Conservation (phyloP, 1,139 yeast genomes). For the Scheffersomyces segobiensis region DNA sequence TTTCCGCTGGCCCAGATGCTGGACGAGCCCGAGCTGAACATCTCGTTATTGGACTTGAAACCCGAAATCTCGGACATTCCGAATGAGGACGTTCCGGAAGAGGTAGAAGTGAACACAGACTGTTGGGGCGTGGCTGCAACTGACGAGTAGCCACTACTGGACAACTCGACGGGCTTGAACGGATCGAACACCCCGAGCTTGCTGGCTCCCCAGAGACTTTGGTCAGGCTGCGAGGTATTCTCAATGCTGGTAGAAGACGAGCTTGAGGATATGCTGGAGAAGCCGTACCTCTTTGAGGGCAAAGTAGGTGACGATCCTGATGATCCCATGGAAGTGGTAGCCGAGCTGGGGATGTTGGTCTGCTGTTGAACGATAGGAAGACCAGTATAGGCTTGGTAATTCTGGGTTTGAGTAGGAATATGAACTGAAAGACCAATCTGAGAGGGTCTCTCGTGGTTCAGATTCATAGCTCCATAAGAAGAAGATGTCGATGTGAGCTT, state of each 20-base stretch:
- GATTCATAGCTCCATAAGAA: not conserved
- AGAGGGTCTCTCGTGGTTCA: not conserved
- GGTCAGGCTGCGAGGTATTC: constrained; percentile 1
- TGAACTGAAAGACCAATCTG: constrained; percentile 1
- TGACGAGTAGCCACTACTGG: not conserved
- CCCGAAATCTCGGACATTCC: constrained; percentile 5
- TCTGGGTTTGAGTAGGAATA: constrained; percentile 6
- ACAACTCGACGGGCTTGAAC: constrained; percentile 19
- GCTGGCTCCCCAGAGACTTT: constrained; percentile 15
- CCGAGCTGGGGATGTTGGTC: constrained; percentile 1
- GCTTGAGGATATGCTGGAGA: constrained; percentile 3
- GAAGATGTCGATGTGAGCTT: not conserved
- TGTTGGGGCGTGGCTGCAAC: not conserved
- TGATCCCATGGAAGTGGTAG: not conserved
- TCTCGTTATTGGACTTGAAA: constrained; percentile 2
- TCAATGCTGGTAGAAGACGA: constrained; percentile 4
- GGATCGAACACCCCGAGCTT: constrained; percentile 19
- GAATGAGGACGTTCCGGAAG: constrained; percentile 4
- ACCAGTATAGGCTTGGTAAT: not conserved
- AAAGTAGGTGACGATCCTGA: constrained; percentile 2
- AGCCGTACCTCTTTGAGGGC: constrained; percentile 1
- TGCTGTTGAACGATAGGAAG: not conserved
- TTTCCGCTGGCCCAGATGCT: constrained; percentile 11
- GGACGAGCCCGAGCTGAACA: constrained; percentile 2
- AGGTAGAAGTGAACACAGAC: not conserved